Evolutionary conservation across 371 early-diverging fungal genomes (phyloP).

Genomic region (Saksenaea vasiformis): DNA sequence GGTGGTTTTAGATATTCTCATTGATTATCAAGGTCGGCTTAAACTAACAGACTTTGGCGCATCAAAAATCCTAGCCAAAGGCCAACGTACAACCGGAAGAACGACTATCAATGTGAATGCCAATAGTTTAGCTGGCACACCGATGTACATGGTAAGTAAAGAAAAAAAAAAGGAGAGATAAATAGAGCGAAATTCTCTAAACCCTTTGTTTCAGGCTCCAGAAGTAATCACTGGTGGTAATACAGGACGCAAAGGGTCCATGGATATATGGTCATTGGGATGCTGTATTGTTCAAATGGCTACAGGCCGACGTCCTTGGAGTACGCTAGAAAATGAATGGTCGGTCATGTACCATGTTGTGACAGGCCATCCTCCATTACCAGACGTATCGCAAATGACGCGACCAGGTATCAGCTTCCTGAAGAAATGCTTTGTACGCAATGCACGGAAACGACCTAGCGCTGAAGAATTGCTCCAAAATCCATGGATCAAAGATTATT

Average conservation of each 20-base stretch:
- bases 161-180: neutral
- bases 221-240: constrained; percentile 89
- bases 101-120: constrained; percentile 58
- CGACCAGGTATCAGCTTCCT: constrained; percentile 74
- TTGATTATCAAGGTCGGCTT: constrained; percentile 77
- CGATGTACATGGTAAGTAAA: constrained; percentile 86
- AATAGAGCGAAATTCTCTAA: neutral
- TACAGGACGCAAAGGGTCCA: constrained; percentile 75
- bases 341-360: constrained; percentile 88
- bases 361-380: constrained; percentile 73
- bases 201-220: constrained; percentile 61
- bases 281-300: constrained; percentile 96
- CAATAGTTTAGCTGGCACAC: constrained; percentile 87
- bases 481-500: constrained; percentile 66
- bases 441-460: constrained; percentile 71
- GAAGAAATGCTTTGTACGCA: constrained; percentile 76
- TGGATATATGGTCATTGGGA: constrained; percentile 95
- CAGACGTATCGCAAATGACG: constrained; percentile 65
- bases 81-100: constrained; percentile 69
- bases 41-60: constrained; percentile 93
- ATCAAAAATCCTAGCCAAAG: constrained; percentile 80
- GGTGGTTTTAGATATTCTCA: constrained; percentile 65
- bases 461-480: constrained; percentile 77
- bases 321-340: constrained; percentile 91
- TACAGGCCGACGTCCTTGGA: constrained; percentile 92